Evolutionary conservation across 129 eudicot species (phyloP).

Genomic region (Calendula officinalis): DNA sequence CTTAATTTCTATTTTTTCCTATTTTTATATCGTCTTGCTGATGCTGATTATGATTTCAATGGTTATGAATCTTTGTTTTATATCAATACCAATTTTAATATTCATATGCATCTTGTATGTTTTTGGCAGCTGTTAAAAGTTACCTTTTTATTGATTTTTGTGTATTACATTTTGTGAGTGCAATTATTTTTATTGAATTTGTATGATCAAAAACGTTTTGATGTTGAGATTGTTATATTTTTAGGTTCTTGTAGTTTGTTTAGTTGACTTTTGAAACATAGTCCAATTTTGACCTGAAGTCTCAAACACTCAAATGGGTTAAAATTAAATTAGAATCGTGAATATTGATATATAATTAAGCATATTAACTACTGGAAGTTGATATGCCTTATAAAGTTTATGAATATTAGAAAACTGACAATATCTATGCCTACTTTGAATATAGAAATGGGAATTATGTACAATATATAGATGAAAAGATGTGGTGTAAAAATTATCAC

Average conservation of each 20-base stretch:
- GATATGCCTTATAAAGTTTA: too few relatives aligned
- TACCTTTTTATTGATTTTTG: conserved; percentile 1
- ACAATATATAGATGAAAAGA: too few relatives aligned
- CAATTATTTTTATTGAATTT: not conserved
- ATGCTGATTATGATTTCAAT: too few relatives aligned
- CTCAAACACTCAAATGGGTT: conserved; percentile 13
- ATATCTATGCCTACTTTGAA: too few relatives aligned
- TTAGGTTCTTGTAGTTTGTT: conserved; percentile 1
- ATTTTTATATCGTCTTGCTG: conserved; percentile 2
- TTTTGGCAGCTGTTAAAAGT: conserved; percentile 1
- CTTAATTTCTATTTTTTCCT: not conserved
- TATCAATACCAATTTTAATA: too few relatives aligned
- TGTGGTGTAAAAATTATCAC: too few relatives aligned
- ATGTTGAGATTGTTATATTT: conserved; percentile 17
- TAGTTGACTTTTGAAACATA: conserved; percentile 16
- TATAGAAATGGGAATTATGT: too few relatives aligned
- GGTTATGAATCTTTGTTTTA: too few relatives aligned
- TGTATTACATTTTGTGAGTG: conserved; percentile 13
- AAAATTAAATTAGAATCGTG: too few relatives aligned
- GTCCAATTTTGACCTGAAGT: conserved; percentile 25
- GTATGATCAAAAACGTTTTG: conserved; percentile 17
- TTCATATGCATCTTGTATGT: conserved; percentile 5
- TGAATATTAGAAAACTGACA: too few relatives aligned
- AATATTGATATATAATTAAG: too few relatives aligned
- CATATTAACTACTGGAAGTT: too few relatives aligned